Base-by-base conservation (phyloP, 805 yeast species). In the Candida pini region DNA sequence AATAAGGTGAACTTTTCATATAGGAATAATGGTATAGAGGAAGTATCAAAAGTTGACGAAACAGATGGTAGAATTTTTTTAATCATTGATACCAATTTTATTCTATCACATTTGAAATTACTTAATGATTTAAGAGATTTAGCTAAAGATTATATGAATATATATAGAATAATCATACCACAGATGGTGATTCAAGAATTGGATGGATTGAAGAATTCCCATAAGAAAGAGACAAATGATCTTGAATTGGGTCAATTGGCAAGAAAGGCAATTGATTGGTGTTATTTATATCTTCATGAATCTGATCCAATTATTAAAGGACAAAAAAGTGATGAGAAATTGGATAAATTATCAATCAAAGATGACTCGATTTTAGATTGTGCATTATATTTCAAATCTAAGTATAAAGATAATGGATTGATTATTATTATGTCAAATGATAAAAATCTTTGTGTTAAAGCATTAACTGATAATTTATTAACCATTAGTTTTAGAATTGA, bases 281-380 rank as follows among this genome's bases (percentile, higher is more conserved):
- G 85, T 9, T 84, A 76, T 46, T 51, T 58, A 14, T 62, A 68
- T 30, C 60, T 89, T 15, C 83, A 88, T 3, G 63, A 66, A 6
- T 51, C 54, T 4, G 63, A 68, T 20, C 58, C 70, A 0, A 64
- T 69, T 0, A 72, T 88, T 0, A 59, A 69, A 30, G 94, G 85
- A 0, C 96, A 89, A 54, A 73, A 68, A 43, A 28, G 69, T 13
- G 56, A 61, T 19, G 85, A 88, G 51, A 56, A 63, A 18, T 30
- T 80, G 1, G 76, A 78, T 37, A 50, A 53, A 7, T 34, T 48
- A 2, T 54, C 76, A 2, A 34, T 34, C 0, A 79, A 83, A 38
- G 97, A 89, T 56, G 95, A 88, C 49, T 71, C 95, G 0, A 88
- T 89, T 41, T 58, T 88, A 27, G 96, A 89, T 54, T 87, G 96